phyloP scores from a whole-genome alignment of 2,329 filamentous ascomycete species.

The Tolypocladium tropicale region DNA sequence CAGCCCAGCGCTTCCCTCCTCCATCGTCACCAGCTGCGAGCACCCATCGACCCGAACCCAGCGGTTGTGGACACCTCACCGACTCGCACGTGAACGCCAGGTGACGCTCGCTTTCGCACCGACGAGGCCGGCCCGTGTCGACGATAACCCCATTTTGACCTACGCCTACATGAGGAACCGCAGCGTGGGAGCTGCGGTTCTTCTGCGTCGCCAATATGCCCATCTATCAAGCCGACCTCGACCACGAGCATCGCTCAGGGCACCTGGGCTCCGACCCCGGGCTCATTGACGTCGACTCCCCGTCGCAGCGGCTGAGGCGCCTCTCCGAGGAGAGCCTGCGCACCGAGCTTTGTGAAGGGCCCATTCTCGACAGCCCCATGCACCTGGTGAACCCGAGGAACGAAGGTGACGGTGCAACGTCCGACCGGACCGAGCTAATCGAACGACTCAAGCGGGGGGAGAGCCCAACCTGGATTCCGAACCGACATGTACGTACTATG shows the following conservation, averaged over 20 bases:
- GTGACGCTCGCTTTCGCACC: not conserved
- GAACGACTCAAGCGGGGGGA: slow-evolving; percentile 72
- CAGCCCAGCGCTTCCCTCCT: not conserved
- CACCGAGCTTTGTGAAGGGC: slow-evolving; percentile 52
- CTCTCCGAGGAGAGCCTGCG: slow-evolving; percentile 51
- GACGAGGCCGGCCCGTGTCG: not conserved
- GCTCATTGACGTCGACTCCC: slow-evolving; percentile 7
- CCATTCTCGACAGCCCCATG: slow-evolving; percentile 32
- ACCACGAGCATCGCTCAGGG: slow-evolving; percentile 17
- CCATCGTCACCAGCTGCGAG: not conserved
- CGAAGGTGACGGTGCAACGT: slow-evolving; percentile 24
- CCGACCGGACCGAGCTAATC: slow-evolving; percentile 70
- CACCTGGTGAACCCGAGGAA: slow-evolving; percentile 11
- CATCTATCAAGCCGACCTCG: slow-evolving; percentile 45
- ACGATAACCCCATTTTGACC: slow-evolving; percentile 6
- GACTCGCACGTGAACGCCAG: not conserved
- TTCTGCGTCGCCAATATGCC: slow-evolving; percentile 33
- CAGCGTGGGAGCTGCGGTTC: slow-evolving; percentile 23
- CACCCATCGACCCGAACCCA: not conserved
- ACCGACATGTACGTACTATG: slow-evolving; percentile 41
- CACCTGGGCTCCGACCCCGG: slow-evolving; percentile 11
- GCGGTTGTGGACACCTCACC: not conserved
- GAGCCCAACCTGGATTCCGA: slow-evolving; percentile 63
- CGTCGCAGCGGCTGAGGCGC: slow-evolving; percentile 13
- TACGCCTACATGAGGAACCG: slow-evolving; percentile 7